Evolutionary conservation across 2,329 filamentous ascomycete species (phyloP), one percentile per base, ranked within the genome.

Genomic region (Trichophyton schoenleinii): DNA sequence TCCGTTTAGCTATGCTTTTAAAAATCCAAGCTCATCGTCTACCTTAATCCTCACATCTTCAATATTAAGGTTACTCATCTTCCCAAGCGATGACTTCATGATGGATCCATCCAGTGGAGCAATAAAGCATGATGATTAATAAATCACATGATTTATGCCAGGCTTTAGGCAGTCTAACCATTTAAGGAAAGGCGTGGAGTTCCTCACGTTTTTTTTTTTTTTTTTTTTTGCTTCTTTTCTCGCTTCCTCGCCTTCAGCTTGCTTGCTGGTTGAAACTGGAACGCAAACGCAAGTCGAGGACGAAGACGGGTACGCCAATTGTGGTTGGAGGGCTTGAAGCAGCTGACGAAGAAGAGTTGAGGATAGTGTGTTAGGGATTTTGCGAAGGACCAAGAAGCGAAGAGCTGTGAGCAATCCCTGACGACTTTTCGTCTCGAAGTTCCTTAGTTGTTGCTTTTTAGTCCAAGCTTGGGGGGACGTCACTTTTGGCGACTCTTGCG

Each of bases 281-380:
- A 22, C 38, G 36, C 28, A 59, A 46, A 59, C 28, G 48, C 53
- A 49, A 34, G 41, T 44, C 28, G 48, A 57, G 44, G 48, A 48
- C 62, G 38, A 44, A 52, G 58, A 59, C 48, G 60, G 63, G 55
- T 18, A 58, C 42, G 25, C 49, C 53, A 57, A 62, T 55, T 42
- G 61, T 60, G 61, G 44, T 44, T 49, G 64, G 64, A 62, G 64
- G 64, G 64, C 62, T 48, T 60, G 64, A 64, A 63, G 63, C 59
- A 62, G 48, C 31, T 20, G 55, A 38, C 31, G 55, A 58, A 58
- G 55, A 38, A 57, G 55, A 58, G 55, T 22, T 38, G 38, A 58
- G 55, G 31, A 42, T 20, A 1, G 55, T 58, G 55, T 25, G 55
- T 42, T 34, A 31, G 49, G 49, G 34, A 31, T 44, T 25, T 8